Percentiles rank a stretch among this genome's conserved stretches.
These are phyloP conservation scores for Citrus hindsii DNA, from an alignment of 345 rosid species.

Conservation along the genomic window DNA sequence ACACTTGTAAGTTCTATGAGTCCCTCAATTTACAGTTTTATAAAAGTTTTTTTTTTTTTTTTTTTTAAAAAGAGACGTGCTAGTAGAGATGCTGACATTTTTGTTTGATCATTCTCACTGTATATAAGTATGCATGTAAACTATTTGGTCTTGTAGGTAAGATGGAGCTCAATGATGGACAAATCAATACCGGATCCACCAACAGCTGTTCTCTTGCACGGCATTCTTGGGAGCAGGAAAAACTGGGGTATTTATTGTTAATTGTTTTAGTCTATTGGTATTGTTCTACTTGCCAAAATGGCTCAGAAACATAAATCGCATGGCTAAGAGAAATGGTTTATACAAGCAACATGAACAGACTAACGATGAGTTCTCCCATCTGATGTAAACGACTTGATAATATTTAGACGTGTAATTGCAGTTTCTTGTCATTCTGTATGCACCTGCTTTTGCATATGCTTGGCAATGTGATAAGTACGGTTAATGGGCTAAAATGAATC, in stretches of 20 bases:
- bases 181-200: constrained; percentile 82
- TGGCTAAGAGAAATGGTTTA: background rate
- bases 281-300: background rate
- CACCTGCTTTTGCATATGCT: background rate
- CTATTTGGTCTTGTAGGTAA: constrained; percentile 46
- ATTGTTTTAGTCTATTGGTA: background rate
- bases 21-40: background rate
- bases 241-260: constrained; percentile 71
- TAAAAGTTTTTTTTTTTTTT: no score
- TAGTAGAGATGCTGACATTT: background rate
- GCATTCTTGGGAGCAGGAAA: constrained; percentile 85
- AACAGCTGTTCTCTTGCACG: constrained; percentile 90
- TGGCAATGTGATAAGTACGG: background rate
- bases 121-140: background rate
- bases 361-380: background rate
- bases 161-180: constrained; percentile 64
- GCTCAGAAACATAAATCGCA: no score
- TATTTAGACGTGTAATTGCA: background rate
- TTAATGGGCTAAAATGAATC: background rate
- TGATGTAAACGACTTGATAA: background rate
- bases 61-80: background rate
- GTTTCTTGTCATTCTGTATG: background rate
- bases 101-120: background rate
- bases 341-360: no score
- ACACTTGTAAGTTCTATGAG: constrained; percentile 55